Conservation (phyloP, 441 rosid species). For the Populus hybrid region DNA sequence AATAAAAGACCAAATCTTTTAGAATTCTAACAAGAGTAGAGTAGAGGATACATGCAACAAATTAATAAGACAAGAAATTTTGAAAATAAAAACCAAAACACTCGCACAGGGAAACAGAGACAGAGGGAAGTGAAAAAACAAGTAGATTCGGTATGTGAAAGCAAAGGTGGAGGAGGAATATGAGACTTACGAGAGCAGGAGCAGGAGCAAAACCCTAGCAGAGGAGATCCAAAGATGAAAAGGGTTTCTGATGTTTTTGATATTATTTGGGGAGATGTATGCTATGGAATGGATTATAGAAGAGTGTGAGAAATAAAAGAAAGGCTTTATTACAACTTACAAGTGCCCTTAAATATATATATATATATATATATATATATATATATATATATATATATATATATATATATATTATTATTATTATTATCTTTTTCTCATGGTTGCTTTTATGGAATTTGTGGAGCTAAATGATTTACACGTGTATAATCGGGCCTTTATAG, state of each 20-base stretch:
- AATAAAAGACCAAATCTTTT: background rate
- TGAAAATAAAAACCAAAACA: background rate
- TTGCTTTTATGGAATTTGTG: too few relatives aligned
- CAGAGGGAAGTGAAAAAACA: too few relatives aligned
- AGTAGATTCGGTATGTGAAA: background rate
- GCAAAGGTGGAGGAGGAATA: background rate
- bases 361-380: background rate
- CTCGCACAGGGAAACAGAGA: background rate
- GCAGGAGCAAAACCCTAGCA: constrained; percentile 36
- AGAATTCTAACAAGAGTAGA: background rate
- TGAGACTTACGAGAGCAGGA: constrained; percentile 19
- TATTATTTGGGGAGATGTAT: background rate
- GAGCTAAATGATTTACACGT: too few relatives aligned
- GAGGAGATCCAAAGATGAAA: constrained; percentile 12
- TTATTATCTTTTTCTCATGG: background rate
- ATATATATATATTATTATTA: too few relatives aligned
- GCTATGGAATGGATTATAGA: background rate
- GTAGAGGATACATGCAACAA: background rate
- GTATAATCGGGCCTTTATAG: background rate
- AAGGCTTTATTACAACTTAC: background rate
- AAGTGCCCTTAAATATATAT: background rate
- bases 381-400: too few relatives aligned
- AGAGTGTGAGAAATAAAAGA: too few relatives aligned
- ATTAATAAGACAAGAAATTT: background rate
- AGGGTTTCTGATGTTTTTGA: background rate